Percentiles rank a stretch among this genome's conserved stretches.
These are phyloP conservation scores for Vitis cinerea DNA, from an alignment of 164 flowering plant genomes.

Conservation along the genomic window DNA sequence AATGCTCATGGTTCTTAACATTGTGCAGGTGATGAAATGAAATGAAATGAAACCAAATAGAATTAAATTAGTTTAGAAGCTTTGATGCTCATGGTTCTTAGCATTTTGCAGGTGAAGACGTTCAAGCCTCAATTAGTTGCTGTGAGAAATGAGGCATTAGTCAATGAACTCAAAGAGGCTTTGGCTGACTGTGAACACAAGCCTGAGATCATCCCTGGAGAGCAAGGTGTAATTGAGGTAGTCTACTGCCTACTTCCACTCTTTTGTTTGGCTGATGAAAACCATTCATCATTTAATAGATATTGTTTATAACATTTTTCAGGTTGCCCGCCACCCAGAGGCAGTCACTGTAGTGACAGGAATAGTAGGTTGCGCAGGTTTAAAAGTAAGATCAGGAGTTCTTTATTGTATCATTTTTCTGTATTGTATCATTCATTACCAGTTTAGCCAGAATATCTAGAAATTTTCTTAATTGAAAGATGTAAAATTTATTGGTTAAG, in stretches of 20 bases:
- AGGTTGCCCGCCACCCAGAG: conserved; percentile 99
- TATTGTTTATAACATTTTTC: conserved; percentile 17
- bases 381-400: conserved; percentile 51
- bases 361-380: conserved; percentile 97
- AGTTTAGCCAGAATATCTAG: too few species aligned
- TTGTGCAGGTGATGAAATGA: conserved; percentile 55
- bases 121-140: conserved; percentile 88
- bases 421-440: not conserved
- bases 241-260: not conserved
- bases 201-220: conserved; percentile 96
- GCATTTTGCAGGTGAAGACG: conserved; percentile 58
- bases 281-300: not conserved
- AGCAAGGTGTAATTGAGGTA: conserved; percentile 90
- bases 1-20: not conserved
- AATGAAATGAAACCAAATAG: too few species aligned
- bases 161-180: conserved; percentile 84
- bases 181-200: conserved; percentile 72
- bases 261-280: conserved; percentile 8
- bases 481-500: too few species aligned
- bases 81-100: not conserved
- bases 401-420: not conserved
- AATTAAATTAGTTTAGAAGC: not conserved
- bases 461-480: too few species aligned
- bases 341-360: conserved; percentile 97
- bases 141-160: conserved; percentile 69